These are phyloP conservation scores for Rhododendron griersonianum DNA, from an alignment of 148 eudicot genomes.

Conservation along the genomic window DNA sequence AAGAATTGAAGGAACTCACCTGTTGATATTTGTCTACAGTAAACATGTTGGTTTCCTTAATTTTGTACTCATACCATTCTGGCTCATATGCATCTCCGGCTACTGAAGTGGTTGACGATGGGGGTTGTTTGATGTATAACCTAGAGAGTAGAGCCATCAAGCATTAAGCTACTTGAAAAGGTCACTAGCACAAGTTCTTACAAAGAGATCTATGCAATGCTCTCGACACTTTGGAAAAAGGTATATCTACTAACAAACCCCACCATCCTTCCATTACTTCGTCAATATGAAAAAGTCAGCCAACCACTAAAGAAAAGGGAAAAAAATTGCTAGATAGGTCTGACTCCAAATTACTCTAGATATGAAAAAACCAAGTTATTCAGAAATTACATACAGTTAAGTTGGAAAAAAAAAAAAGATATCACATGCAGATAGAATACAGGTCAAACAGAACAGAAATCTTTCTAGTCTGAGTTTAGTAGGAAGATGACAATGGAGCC, in stretches of 20 bases:
- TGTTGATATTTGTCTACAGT: conserved; percentile 98
- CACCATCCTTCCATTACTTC: background rate
- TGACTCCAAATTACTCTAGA: background rate
- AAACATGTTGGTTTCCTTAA: conserved; percentile 94
- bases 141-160: conserved; percentile 24
- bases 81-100: conserved; percentile 48
- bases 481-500: background rate
- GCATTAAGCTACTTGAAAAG: conserved; percentile 1
- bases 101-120: conserved; percentile 41
- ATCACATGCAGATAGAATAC: background rate
- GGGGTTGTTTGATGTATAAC: conserved; percentile 80
- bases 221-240: background rate
- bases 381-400: background rate
- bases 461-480: background rate
- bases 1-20: conserved; percentile 40
- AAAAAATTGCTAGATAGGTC: background rate
- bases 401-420: background rate
- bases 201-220: background rate
- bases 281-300: background rate
- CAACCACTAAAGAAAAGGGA: background rate
- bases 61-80: conserved; percentile 96
- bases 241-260: background rate
- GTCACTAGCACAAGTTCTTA: background rate
- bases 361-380: background rate
- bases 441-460: background rate